Evolutionary conservation across 2,329 filamentous ascomycete species (phyloP), one percentile per base, ranked within the genome.

Genomic region (Epichloe bromicola): DNA sequence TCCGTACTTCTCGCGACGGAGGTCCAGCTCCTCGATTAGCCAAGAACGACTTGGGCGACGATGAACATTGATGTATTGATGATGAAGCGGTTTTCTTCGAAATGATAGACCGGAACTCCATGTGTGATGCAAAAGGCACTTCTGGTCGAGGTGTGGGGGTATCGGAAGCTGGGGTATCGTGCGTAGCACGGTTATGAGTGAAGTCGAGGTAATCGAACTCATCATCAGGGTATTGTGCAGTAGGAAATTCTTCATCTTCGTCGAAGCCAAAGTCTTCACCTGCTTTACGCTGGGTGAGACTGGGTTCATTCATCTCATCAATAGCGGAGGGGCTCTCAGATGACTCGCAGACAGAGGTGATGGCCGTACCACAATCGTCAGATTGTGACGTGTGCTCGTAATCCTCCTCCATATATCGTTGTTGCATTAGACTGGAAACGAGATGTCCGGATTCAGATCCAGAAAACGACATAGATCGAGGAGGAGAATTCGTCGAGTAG

Each of bases 391-490:
- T 65, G 51, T 73, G 71, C 52, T 73, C 71, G 51, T 71, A 69
- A 38, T 71, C 69, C 51, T 68, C 65, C 39, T 68, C 60, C 45
- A 65, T 56, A 19, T 61, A 52, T 17, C 61, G 55, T 45, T 57
- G 51, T 58, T 65, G 60, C 23, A 56, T 52, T 40, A 65, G 57
- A 39, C 61, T 63, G 20, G 67, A 53, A 30, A 60, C 55, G 51
- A 72, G 67, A 19, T 58, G 61, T 26, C 70, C 72, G 2, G 70
- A 67, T 54, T 76, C 75, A 0, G 70, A 74, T 48, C 72, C 74
- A 1, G 74, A 78, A 56, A 76, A 76, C 2, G 76, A 79, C 50
- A 74, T 65, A 14, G 71, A 72, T 50, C 74, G 71, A 8, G 72
- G 69, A 5, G 72, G 70, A 1, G 71, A 70, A 46, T 61, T 66